phyloP scores from a whole-genome alignment of 2,329 filamentous ascomycete genomes.

The Esteya vermicola region DNA sequence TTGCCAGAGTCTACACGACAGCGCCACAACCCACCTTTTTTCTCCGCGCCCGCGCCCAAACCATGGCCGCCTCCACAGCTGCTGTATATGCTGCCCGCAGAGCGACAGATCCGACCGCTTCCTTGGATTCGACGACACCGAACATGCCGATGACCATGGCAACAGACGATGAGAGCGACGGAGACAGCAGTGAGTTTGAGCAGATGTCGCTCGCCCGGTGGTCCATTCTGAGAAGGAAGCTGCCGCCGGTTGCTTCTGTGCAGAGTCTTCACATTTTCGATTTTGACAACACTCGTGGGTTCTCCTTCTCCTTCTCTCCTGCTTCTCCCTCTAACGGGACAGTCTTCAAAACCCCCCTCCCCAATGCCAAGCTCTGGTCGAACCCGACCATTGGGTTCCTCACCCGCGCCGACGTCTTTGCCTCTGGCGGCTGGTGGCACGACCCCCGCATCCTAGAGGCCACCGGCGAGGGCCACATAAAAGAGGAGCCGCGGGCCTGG shows the following conservation, averaged over 20 bases:
- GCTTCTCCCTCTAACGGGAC: neutral
- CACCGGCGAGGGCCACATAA: constrained; percentile 68
- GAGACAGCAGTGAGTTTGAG: no score
- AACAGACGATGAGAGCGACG: neutral
- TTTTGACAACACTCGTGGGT: constrained; percentile 86
- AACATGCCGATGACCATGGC: neutral
- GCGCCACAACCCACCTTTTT: neutral
- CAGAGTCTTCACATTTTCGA: constrained; percentile 85
- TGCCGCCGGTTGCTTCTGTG: constrained; percentile 48
- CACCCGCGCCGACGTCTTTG: constrained; percentile 59
- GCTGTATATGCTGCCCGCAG: constrained; percentile 4
- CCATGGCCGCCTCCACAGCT: constrained; percentile 7
- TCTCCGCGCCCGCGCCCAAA: neutral
- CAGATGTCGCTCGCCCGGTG: constrained; percentile 68
- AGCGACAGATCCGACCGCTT: neutral
- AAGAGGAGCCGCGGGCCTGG: constrained; percentile 76
- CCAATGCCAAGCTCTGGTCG: constrained; percentile 81
- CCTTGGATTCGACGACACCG: neutral
- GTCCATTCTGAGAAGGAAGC: constrained; percentile 61
- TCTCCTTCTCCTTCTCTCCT: neutral
- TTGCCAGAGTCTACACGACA: no score
- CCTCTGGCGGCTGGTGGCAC: constrained; percentile 94
- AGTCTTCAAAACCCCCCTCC: constrained; percentile 87
- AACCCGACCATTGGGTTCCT: constrained; percentile 63
- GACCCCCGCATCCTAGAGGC: constrained; percentile 73